Percentiles rank a stretch among this genome's conserved stretches.
These are phyloP conservation scores for Leishmania guyanensis DNA, from an alignment of 208 protist genomes.

Conservation along the genomic window DNA sequence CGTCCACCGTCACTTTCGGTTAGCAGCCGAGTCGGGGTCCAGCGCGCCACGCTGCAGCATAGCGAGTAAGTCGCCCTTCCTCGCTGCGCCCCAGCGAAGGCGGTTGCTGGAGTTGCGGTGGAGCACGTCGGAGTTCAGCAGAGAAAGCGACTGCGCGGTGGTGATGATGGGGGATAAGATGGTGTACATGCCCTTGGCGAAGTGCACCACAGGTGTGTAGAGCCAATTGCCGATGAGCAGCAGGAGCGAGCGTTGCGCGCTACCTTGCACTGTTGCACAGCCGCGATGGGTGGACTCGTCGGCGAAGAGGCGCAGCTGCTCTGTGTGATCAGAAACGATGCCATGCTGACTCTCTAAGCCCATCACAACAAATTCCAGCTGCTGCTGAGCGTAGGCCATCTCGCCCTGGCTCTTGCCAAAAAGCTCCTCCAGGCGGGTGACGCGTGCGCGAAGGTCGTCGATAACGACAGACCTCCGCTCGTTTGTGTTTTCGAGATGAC, in stretches of 20 bases:
- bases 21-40: slow-evolving; percentile 42
- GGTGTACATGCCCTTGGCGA: slow-evolving; percentile 85
- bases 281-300: slow-evolving; percentile 63
- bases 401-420: slow-evolving; percentile 73
- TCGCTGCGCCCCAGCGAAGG: slow-evolving; percentile 38
- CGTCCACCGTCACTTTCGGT: slow-evolving; percentile 7
- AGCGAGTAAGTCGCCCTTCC: slow-evolving; percentile 60
- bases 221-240: slow-evolving; percentile 78
- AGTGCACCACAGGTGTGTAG: slow-evolving; percentile 79
- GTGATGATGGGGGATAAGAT: slow-evolving; percentile 75
- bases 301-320: slow-evolving; percentile 84
- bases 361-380: slow-evolving; percentile 84
- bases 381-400: slow-evolving; percentile 79
- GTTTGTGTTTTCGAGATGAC: slow-evolving; percentile 36
- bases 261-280: not conserved
- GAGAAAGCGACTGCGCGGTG: slow-evolving; percentile 75
- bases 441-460: slow-evolving; percentile 48
- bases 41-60: slow-evolving; percentile 72
- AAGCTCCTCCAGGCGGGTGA: slow-evolving; percentile 59
- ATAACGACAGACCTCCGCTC: slow-evolving; percentile 53
- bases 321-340: slow-evolving; percentile 84
- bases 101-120: slow-evolving; percentile 49
- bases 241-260: slow-evolving; percentile 41
- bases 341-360: slow-evolving; percentile 72
- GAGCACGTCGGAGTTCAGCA: slow-evolving; percentile 82